Conservation (phyloP, 2,329 filamentous ascomycete species). For the Endoconidiophora polonica region DNA sequence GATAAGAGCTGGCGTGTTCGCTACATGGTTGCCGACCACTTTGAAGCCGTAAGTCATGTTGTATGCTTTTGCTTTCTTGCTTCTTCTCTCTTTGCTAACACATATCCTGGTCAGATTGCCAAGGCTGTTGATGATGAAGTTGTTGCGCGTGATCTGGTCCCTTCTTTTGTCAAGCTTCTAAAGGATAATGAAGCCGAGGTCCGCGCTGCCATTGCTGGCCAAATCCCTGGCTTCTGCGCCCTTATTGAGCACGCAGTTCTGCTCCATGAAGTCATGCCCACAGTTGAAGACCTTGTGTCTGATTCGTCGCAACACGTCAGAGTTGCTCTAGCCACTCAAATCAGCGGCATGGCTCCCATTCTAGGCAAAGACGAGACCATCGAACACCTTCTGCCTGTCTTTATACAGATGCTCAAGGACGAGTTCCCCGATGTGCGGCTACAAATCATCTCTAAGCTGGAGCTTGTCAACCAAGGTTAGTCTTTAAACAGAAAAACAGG, state of each 20-base stretch:
- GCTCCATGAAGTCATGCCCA: slow-evolving; percentile 90
- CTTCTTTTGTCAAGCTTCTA: slow-evolving; percentile 89
- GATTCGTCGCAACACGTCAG: slow-evolving; percentile 95
- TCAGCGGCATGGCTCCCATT: slow-evolving; percentile 90
- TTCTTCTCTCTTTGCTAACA: neutral
- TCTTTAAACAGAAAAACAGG: neutral
- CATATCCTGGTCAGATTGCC: slow-evolving; percentile 49
- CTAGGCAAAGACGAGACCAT: slow-evolving; percentile 91
- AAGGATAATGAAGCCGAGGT: slow-evolving; percentile 98
- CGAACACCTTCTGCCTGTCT: slow-evolving; percentile 79
- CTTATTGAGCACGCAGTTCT: slow-evolving; percentile 76
- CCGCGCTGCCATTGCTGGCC: slow-evolving; percentile 86
- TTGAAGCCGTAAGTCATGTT: slow-evolving; percentile 64
- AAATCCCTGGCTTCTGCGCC: slow-evolving; percentile 92
- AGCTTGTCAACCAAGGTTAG: slow-evolving; percentile 85
- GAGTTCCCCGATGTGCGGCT: slow-evolving; percentile 96
- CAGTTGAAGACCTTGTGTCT: slow-evolving; percentile 87
- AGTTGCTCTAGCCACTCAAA: slow-evolving; percentile 86
- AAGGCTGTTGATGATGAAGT: slow-evolving; percentile 98
- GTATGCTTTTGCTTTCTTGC: neutral
- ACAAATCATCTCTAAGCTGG: slow-evolving; percentile 99
- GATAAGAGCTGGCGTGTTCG: slow-evolving; percentile 99
- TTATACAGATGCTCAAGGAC: slow-evolving; percentile 98
- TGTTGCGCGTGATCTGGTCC: slow-evolving; percentile 80
- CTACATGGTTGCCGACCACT: slow-evolving; percentile 98